A percentile compares a stretch with the other conserved stretches of the same genome.
phyloP scores from a whole-genome alignment of 176 grass and related monocot genomes.

The Juncus inflexus region DNA sequence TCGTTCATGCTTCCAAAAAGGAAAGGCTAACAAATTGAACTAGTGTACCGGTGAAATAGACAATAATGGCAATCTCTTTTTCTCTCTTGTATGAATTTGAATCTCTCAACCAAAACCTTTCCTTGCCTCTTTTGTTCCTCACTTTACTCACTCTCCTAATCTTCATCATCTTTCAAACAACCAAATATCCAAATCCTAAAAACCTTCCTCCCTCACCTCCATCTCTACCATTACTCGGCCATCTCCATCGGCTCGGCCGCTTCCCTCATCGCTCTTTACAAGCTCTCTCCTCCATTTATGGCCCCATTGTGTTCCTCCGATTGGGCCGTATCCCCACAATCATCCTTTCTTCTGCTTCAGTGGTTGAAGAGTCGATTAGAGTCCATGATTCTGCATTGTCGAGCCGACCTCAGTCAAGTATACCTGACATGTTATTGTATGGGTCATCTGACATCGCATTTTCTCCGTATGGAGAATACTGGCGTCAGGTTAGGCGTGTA shows the following conservation, averaged over 20 bases:
- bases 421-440: background rate
- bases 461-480: slow-evolving; percentile 1
- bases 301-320: slow-evolving; percentile 14
- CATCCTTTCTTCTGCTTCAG: slow-evolving; percentile 35
- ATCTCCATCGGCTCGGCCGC: slow-evolving; percentile 40
- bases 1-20: no score
- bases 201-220: slow-evolving; percentile 22
- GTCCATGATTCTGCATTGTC: slow-evolving; percentile 35
- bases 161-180: background rate
- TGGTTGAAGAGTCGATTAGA: slow-evolving; percentile 31
- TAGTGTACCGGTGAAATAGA: no score
- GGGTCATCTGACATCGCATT: background rate
- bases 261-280: slow-evolving; percentile 31
- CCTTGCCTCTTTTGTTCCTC: background rate
- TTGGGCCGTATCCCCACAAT: slow-evolving; percentile 10
- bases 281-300: slow-evolving; percentile 1
- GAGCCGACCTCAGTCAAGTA: background rate
- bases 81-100: background rate
- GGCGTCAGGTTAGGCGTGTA: slow-evolving; percentile 22
- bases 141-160: background rate
- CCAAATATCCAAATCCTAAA: background rate
- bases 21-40: no score
- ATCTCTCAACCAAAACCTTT: background rate
- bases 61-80: background rate
- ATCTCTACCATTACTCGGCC: slow-evolving; percentile 35